A percentile compares a stretch with the other conserved stretches of the same genome.
These are phyloP conservation scores for Claviceps purpurea DNA, from an alignment of 2,329 filamentous ascomycete species.

Conservation along the genomic window DNA sequence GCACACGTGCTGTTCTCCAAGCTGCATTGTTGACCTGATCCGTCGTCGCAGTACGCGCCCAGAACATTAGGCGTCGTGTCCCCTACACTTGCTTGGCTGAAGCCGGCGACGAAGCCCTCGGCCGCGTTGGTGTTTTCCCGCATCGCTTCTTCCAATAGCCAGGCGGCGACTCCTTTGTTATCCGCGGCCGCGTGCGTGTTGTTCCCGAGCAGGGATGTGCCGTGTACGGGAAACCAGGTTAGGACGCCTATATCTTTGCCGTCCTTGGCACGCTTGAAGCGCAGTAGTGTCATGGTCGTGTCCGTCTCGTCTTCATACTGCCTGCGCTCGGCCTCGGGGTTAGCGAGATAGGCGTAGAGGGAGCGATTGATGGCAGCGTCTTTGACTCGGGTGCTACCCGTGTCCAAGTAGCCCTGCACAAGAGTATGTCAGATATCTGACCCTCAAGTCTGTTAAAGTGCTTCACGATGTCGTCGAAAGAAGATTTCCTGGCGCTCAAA, in stretches of 20 bases:
- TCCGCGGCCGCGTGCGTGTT: slow-evolving; percentile 88
- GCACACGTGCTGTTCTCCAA: slow-evolving; percentile 75
- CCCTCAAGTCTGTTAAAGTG: too few relatives aligned
- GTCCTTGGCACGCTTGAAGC: slow-evolving; percentile 62
- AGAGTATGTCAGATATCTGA: too few relatives aligned
- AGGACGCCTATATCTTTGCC: slow-evolving; percentile 66
- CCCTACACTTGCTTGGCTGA: slow-evolving; percentile 82
- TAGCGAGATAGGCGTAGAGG: slow-evolving; percentile 75
- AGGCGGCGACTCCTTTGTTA: slow-evolving; percentile 89
- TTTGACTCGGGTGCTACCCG: slow-evolving; percentile 54
- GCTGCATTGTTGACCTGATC: slow-evolving; percentile 55
- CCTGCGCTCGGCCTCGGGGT: slow-evolving; percentile 62
- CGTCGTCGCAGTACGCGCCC: slow-evolving; percentile 83
- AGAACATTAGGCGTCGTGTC: slow-evolving; percentile 83
- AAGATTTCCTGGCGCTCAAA: neutral
- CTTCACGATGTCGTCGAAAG: neutral
- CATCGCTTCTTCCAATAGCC: slow-evolving; percentile 64
- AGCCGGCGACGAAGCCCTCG: slow-evolving; percentile 71
- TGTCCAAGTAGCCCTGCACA: slow-evolving; percentile 48
- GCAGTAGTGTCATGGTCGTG: slow-evolving; percentile 59
- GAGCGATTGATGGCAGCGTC: slow-evolving; percentile 84
- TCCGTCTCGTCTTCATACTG: slow-evolving; percentile 45
- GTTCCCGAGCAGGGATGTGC: slow-evolving; percentile 81
- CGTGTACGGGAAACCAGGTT: slow-evolving; percentile 87
- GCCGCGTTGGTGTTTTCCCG: slow-evolving; percentile 39